These are phyloP conservation scores for Lentinula detonsa DNA, from an alignment of 768 basidiomycete species.

Conservation along the genomic window DNA sequence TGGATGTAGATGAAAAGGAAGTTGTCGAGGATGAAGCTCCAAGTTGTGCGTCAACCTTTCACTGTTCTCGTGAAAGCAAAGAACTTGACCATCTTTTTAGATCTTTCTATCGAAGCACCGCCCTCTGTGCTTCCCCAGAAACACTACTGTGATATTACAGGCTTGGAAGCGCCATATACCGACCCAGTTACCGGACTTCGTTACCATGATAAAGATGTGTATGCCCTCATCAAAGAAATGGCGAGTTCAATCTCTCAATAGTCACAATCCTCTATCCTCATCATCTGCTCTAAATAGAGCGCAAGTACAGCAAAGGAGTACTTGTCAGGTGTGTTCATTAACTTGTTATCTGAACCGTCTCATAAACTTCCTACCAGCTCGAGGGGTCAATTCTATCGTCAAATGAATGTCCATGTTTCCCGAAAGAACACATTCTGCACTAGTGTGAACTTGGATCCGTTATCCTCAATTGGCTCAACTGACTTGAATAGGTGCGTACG, in stretches of 20 bases:
- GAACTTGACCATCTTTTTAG: slow-evolving; percentile 26
- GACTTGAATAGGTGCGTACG: too few species aligned
- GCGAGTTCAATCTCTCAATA: slow-evolving; percentile 28
- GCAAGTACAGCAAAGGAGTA: slow-evolving; percentile 71
- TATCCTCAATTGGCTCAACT: too few species aligned
- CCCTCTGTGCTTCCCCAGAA: slow-evolving; percentile 73
- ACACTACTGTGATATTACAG: slow-evolving; percentile 84
- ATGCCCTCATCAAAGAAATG: slow-evolving; percentile 71
- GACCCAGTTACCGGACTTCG: slow-evolving; percentile 76
- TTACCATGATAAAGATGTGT: slow-evolving; percentile 85
- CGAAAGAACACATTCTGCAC: too few species aligned
- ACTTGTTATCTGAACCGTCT: not conserved
- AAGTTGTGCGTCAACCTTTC: slow-evolving; percentile 45
- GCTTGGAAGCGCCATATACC: slow-evolving; percentile 79
- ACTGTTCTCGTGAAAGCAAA: not conserved
- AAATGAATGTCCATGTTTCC: slow-evolving; percentile 18
- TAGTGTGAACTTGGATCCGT: too few species aligned
- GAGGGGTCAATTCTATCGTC: slow-evolving; percentile 44
- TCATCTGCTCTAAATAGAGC: slow-evolving; percentile 34
- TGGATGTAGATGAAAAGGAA: slow-evolving; percentile 50
- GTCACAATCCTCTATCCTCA: not conserved
- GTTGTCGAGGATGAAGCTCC: slow-evolving; percentile 54
- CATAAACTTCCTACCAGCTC: slow-evolving; percentile 12
- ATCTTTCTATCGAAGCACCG: slow-evolving; percentile 79
- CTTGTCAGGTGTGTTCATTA: slow-evolving; percentile 43